Base-by-base conservation (phyloP, 148 eudicot genomes). In the Simmondsia chinensis region DNA sequence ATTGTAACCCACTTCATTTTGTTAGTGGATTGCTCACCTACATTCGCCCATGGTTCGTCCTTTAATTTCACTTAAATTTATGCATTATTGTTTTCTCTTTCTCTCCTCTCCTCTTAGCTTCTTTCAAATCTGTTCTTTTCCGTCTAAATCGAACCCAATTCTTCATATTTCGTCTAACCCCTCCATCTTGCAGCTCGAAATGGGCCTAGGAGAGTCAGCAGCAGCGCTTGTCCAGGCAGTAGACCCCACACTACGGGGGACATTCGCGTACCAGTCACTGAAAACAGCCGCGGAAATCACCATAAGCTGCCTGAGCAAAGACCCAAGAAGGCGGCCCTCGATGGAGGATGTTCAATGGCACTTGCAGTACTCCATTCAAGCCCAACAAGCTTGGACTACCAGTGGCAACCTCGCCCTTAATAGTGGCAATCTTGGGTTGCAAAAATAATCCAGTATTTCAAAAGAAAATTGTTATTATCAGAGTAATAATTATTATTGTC, bases 271-370 rank as follows among this genome's bases (percentile, higher is more conserved):
- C 21, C 95, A 85, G 6, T 91, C 97, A 0, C 33, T 91, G 46
- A 79, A 70, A 67, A 85, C 93, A 0, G 79, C 78, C 1, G 72
- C 50, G 7, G 81, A 82, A 37, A 77, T 91, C 38, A 68, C 86
- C 24, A 14, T 70, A 13, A 91, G 60, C 54, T 91, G 97, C 43
- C 67, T 91, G 11, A 24, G 39, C 62, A 67, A 63, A 38, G 86
- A 85, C 2, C 57, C 85, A 6, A 70, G 43, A 33, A 50, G 54
- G 15, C 82, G 97, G 6, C 97, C 97, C 4, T 70, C 83, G 1
- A 75, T 82, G 42, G 97, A 85, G 44, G 97, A 91, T 25, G 93
- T 85, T 21, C 73, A 81, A 50, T 91, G 97, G 97, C 77, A 91
- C 46, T 60, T 91, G 77, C 83, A 91, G 75, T 91, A 91, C 33